Conservation (phyloP, 2,329 filamentous ascomycete genomes). For the Passalora sequoiae region DNA sequence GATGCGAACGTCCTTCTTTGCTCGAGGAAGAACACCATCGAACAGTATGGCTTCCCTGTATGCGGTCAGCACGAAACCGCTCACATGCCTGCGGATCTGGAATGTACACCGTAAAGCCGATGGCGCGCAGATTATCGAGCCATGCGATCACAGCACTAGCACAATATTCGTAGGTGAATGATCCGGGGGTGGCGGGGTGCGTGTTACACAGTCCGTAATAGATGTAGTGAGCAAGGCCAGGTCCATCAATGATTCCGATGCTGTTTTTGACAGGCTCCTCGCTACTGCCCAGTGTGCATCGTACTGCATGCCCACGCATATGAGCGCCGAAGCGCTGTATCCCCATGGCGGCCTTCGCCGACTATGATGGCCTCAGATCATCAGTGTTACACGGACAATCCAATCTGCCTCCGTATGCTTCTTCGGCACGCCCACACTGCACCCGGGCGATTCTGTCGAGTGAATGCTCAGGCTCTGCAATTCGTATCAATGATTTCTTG, state of each 20-base stretch:
- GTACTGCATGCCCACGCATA: conserved; percentile 17
- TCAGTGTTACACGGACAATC: too few relatives aligned
- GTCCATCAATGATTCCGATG: conserved; percentile 64
- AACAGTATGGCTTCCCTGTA: conserved; percentile 69
- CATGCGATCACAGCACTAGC: conserved; percentile 56
- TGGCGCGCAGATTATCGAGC: conserved; percentile 54
- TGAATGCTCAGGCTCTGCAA: too few relatives aligned
- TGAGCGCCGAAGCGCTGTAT: conserved; percentile 23
- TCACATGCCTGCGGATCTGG: not conserved
- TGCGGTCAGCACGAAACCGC: not conserved
- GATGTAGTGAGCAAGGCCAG: conserved; percentile 69
- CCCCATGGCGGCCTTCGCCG: conserved; percentile 16
- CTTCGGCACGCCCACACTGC: too few relatives aligned
- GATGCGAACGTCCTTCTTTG: conserved; percentile 60
- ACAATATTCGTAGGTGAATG: conserved; percentile 53
- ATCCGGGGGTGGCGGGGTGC: not conserved
- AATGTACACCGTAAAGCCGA: conserved; percentile 59
- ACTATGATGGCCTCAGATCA: too few relatives aligned
- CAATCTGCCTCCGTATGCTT: too few relatives aligned
- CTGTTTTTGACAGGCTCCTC: conserved; percentile 9
- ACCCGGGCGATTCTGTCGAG: too few relatives aligned
- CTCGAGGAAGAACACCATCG: conserved; percentile 69
- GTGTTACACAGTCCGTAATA: conserved; percentile 42
- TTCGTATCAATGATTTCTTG: too few relatives aligned
- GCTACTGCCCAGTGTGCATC: conserved; percentile 9